phyloP scores from a whole-genome alignment of 495 filamentous ascomycete genomes.

The Haplographium delicatum region DNA sequence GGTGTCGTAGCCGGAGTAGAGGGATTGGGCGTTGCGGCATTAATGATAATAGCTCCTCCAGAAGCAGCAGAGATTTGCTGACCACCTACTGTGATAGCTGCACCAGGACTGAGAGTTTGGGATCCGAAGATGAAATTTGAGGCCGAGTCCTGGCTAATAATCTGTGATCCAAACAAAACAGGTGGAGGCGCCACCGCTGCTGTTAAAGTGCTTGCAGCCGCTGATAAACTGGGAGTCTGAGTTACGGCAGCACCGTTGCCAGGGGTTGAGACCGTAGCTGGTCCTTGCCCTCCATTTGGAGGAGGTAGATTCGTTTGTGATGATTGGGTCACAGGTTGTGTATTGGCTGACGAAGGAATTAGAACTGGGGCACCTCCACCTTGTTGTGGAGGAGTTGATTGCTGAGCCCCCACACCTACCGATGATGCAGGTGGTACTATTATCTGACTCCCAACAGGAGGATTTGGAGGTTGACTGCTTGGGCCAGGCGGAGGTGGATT shows the following conservation, averaged over 20 bases:
- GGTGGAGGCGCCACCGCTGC: neutral
- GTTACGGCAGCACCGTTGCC: neutral
- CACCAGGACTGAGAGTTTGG: constrained; percentile 16
- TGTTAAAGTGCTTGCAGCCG: neutral
- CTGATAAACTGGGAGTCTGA: neutral
- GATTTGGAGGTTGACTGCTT: too few species aligned
- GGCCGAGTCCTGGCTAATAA: constrained; percentile 1
- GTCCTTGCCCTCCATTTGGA: too few species aligned
- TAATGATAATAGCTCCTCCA: constrained; percentile 14
- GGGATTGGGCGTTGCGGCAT: neutral
- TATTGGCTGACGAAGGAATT: too few species aligned
- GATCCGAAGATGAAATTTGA: constrained; percentile 16
- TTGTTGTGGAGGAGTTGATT: too few species aligned
- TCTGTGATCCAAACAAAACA: constrained; percentile 14
- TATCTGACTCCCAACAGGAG: too few species aligned
- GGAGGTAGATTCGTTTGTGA: too few species aligned
- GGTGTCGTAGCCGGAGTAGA: neutral
- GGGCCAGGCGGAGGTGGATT: too few species aligned
- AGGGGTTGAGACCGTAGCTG: too few species aligned
- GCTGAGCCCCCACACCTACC: too few species aligned
- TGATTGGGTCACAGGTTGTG: too few species aligned
- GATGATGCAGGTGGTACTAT: too few species aligned
- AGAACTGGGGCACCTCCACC: too few species aligned
- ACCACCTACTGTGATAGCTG: constrained; percentile 14
- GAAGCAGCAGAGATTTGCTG: constrained; percentile 11